These are phyloP conservation scores for Trichoderma endophyticum DNA, from an alignment of 2,329 filamentous ascomycete genomes.

Conservation along the genomic window DNA sequence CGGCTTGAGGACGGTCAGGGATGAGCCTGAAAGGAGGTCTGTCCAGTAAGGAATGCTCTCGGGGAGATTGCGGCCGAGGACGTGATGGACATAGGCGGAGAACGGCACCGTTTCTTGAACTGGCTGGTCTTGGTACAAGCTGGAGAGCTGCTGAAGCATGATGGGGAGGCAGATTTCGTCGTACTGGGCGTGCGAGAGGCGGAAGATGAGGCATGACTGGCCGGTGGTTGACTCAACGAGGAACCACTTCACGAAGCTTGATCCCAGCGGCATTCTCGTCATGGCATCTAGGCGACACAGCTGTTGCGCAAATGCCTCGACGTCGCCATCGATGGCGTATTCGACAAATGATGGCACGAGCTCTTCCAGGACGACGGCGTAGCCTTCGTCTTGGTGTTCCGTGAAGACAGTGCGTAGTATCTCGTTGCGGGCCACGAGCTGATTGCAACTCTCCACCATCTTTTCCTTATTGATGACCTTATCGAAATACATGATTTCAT, in stretches of 20 bases:
- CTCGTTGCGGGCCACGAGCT: constrained; percentile 59
- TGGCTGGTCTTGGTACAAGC: constrained; percentile 37
- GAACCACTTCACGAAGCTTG: constrained; percentile 59
- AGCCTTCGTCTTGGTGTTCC: constrained; percentile 46
- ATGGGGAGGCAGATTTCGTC: constrained; percentile 64
- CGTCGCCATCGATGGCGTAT: constrained; percentile 46
- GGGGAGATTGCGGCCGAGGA: constrained; percentile 39
- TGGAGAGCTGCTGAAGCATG: constrained; percentile 60
- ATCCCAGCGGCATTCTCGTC: constrained; percentile 54
- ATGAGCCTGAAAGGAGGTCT: constrained; percentile 53
- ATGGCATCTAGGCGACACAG: constrained; percentile 55
- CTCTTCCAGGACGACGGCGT: constrained; percentile 57
- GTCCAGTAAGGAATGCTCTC: constrained; percentile 60
- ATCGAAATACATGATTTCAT: constrained; percentile 62
- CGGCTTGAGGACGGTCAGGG: constrained; percentile 45
- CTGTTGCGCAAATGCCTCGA: constrained; percentile 51
- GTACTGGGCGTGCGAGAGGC: constrained; percentile 67
- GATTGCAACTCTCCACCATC: constrained; percentile 48
- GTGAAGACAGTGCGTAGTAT: constrained; percentile 66
- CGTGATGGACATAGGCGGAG: constrained; percentile 45
- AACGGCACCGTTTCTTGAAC: constrained; percentile 39
- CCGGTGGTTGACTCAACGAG: constrained; percentile 36
- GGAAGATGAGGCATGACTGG: constrained; percentile 50
- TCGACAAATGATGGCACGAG: constrained; percentile 50
- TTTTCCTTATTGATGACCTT: constrained; percentile 45